Conservation (phyloP, 345 rosid genomes). For the Brassica juncea region DNA sequence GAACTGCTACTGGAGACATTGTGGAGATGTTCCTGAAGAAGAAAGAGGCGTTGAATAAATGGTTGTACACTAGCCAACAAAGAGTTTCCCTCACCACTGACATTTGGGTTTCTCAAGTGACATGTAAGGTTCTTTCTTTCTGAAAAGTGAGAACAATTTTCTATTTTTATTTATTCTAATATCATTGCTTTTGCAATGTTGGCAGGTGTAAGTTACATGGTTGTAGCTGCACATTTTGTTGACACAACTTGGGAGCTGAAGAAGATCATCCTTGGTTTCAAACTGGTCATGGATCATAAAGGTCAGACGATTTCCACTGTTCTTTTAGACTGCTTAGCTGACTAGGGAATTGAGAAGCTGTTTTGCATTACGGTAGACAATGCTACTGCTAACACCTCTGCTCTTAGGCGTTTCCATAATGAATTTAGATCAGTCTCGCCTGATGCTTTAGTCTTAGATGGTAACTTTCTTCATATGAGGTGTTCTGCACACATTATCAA, state of each 20-base stretch:
- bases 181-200: too few relatives aligned
- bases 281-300: not conserved
- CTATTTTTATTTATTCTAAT: too few relatives aligned
- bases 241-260: not conserved
- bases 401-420: not conserved
- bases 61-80: too few relatives aligned
- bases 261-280: not conserved
- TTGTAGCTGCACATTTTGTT: not conserved
- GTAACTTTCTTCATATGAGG: too few relatives aligned
- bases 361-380: not conserved
- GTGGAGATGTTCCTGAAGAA: too few relatives aligned
- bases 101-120: not conserved
- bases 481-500: not conserved
- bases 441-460: not conserved
- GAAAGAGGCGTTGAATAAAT: too few relatives aligned
- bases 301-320: not conserved
- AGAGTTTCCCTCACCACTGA: too few relatives aligned
- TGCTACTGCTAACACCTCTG: not conserved
- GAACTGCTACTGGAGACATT: not conserved
- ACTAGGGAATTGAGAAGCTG: not conserved
- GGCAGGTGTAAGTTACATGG: not conserved
- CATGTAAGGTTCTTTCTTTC: too few relatives aligned
- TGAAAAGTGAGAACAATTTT: too few relatives aligned
- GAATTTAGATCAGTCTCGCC: not conserved
- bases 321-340: not conserved